A percentile compares a stretch with the other conserved stretches of the same genome.
Evolutionary conservation across 108 stramenopile species (phyloP).

Genomic region (Cyclotella kingstonii): DNA sequence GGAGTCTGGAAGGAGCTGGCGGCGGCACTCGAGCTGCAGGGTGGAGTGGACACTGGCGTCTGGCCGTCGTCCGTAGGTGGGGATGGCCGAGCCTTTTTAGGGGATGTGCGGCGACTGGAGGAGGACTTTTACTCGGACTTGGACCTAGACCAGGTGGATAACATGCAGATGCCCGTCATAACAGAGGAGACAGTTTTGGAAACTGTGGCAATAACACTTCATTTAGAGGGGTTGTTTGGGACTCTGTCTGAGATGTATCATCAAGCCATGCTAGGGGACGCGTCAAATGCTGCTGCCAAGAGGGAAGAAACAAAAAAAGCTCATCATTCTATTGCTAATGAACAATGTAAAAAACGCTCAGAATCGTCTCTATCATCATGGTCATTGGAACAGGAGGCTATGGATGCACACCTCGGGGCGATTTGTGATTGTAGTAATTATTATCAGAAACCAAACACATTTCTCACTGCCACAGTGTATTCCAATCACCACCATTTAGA

Average conservation of each 20-base stretch:
- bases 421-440: slow-evolving; percentile 9
- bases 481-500: neutral
- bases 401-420: slow-evolving; percentile 30
- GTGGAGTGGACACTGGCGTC: too few relatives aligned
- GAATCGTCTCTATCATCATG: neutral
- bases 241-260: slow-evolving; percentile 33
- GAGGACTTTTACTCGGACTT: neutral
- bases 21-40: too few relatives aligned
- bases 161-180: slow-evolving; percentile 19
- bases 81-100: too few relatives aligned
- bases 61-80: too few relatives aligned
- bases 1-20: neutral
- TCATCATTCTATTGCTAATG: too few relatives aligned
- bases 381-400: slow-evolving; percentile 11
- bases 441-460: neutral
- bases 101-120: slow-evolving; percentile 10
- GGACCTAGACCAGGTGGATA: too few relatives aligned
- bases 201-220: slow-evolving; percentile 25
- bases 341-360: neutral
- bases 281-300: neutral
- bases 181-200: slow-evolving; percentile 36
- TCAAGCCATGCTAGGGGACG: slow-evolving; percentile 7
- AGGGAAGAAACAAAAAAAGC: neutral
- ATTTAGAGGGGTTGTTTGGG: slow-evolving; percentile 11
- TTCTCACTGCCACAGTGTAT: neutral